Percentiles rank a stretch among this genome's conserved stretches.
These are phyloP conservation scores for Kokia cookei DNA, from an alignment of 441 rosid genomes.

Conservation along the genomic window DNA sequence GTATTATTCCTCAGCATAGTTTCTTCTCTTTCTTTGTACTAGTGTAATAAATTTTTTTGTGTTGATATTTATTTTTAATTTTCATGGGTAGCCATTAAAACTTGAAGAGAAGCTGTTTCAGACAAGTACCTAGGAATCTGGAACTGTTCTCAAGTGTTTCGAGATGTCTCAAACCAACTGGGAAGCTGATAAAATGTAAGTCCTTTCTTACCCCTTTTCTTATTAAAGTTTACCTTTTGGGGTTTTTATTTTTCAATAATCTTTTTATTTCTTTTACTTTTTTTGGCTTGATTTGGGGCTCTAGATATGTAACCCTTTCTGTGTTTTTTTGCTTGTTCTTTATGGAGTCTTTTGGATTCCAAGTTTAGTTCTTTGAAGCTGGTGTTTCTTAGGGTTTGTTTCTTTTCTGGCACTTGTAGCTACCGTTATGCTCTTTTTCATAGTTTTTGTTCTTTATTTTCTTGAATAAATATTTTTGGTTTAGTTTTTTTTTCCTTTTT, in stretches of 20 bases:
- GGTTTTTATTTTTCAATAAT: not conserved
- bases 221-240: not conserved
- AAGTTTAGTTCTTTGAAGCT: conserved; percentile 2
- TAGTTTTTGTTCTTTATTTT: not conserved
- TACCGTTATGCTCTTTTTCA: not conserved
- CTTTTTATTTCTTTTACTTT: not conserved
- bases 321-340: conserved; percentile 14
- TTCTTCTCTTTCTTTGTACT: conserved; percentile 12
- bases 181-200: conserved; percentile 97
- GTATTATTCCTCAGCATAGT: conserved; percentile 3
- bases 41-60: conserved; percentile 2
- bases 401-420: conserved; percentile 9
- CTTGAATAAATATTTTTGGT: not conserved
- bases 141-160: conserved; percentile 34
- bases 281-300: not conserved
- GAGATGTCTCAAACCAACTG: conserved; percentile 84
- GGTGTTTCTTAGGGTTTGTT: conserved; percentile 11
- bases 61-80: not conserved
- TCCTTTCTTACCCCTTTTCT: not conserved
- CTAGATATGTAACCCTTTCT: not conserved
- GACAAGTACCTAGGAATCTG: conserved; percentile 25
- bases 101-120: conserved; percentile 20
- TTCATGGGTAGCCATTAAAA: conserved; percentile 13
- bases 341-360: not conserved
- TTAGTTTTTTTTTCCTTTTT: not conserved